phyloP scores from a whole-genome alignment of 1,139 yeast genomes.

The Candida sanyaensis region DNA sequence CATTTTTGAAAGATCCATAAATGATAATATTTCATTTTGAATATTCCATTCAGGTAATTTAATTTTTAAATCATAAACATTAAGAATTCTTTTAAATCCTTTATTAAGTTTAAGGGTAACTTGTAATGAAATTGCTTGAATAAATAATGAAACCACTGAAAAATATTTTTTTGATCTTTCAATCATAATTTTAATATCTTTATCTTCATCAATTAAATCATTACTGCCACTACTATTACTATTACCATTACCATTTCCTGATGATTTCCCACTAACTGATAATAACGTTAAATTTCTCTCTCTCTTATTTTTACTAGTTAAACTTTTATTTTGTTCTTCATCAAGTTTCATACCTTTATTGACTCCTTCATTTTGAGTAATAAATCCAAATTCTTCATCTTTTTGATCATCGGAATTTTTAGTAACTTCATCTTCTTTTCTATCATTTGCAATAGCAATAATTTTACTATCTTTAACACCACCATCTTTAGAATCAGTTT shows the following conservation, averaged over 20 bases:
- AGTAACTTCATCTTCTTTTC: constrained; percentile 13
- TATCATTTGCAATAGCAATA: constrained; percentile 16
- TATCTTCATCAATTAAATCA: constrained; percentile 17
- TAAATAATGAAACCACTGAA: constrained; percentile 51
- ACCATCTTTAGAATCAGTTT: constrained; percentile 21
- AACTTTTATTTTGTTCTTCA: constrained; percentile 6
- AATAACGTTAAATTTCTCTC: constrained; percentile 9
- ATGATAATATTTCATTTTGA: constrained; percentile 50
- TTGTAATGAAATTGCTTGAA: constrained; percentile 49
- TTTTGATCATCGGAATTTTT: constrained; percentile 10
- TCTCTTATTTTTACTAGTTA: constrained; percentile 4
- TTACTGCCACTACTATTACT: not conserved
- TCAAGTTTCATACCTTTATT: constrained; percentile 14
- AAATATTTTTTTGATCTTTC: constrained; percentile 58
- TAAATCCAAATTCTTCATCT: constrained; percentile 16
- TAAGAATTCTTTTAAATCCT: constrained; percentile 58
- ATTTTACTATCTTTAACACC: constrained; percentile 30
- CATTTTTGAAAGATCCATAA: constrained; percentile 53
- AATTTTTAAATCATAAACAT: constrained; percentile 60
- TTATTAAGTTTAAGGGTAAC: constrained; percentile 58
- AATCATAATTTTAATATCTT: constrained; percentile 56
- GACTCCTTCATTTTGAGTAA: constrained; percentile 16
- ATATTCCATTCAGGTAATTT: constrained; percentile 55
- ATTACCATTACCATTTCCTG: not conserved
- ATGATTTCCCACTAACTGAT: constrained; percentile 6